These are phyloP conservation scores for Aspergillus olivimuriae DNA, from an alignment of 495 filamentous ascomycete genomes.

Conservation along the genomic window DNA sequence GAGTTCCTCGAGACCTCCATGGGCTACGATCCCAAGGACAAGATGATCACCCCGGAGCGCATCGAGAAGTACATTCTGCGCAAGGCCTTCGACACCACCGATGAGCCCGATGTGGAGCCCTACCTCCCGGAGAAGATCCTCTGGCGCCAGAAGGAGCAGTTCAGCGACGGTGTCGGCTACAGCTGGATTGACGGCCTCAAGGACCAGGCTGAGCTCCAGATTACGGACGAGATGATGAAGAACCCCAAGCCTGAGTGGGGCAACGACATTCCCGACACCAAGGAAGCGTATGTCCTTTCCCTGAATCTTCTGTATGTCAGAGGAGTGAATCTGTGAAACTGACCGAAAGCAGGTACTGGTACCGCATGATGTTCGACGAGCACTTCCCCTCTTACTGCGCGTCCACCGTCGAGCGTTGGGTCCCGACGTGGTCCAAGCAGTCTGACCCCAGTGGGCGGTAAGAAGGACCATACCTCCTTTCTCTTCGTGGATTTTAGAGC, in stretches of 20 bases:
- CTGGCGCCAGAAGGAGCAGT: slow-evolving; percentile 99
- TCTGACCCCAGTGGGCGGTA: slow-evolving; percentile 89
- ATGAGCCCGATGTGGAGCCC: slow-evolving; percentile 67
- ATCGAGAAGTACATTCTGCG: slow-evolving; percentile 98
- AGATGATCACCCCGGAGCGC: slow-evolving; percentile 85
- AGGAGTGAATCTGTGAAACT: slow-evolving; percentile 7
- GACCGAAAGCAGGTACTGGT: slow-evolving; percentile 72
- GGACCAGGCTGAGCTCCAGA: slow-evolving; percentile 79
- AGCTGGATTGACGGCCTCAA: slow-evolving; percentile 98
- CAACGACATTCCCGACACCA: slow-evolving; percentile 81
- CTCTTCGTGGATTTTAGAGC: background rate
- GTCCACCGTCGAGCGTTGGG: slow-evolving; percentile 91
- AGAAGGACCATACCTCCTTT: too few relatives aligned
- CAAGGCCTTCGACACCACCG: slow-evolving; percentile 91
- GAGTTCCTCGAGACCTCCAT: slow-evolving; percentile 86
- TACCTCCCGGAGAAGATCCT: slow-evolving; percentile 94
- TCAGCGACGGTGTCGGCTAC: slow-evolving; percentile 96
- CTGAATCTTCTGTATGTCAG: background rate
- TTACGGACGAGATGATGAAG: slow-evolving; percentile 95
- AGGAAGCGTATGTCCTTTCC: slow-evolving; percentile 72
- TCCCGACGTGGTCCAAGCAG: slow-evolving; percentile 95
- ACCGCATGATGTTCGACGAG: slow-evolving; percentile 96
- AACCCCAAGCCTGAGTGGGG: slow-evolving; percentile 96
- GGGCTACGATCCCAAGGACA: slow-evolving; percentile 88
- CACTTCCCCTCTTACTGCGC: slow-evolving; percentile 92